phyloP scores from a whole-genome alignment of 306 rosid genomes.

The Parietaria judaica region DNA sequence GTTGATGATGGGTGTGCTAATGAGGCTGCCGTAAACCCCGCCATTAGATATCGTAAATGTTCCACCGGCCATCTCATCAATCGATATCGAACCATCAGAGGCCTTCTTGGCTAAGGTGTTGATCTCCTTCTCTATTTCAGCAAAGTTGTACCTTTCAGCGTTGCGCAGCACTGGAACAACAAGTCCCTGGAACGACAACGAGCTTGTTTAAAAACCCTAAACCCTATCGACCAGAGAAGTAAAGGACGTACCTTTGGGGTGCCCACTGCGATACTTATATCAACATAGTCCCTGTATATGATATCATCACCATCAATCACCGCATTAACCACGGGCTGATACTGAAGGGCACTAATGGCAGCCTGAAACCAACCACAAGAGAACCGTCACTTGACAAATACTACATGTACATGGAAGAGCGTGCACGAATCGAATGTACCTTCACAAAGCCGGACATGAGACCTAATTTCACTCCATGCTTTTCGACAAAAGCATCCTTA shows the following conservation, averaged over 20 bases:
- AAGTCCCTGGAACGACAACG: conserved; percentile 23
- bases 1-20: conserved; percentile 42
- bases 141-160: conserved; percentile 37
- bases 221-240: no score
- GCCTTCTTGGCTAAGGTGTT: conserved; percentile 48
- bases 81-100: conserved; percentile 36
- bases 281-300: conserved; percentile 52
- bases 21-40: conserved; percentile 45
- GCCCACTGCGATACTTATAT: conserved; percentile 57
- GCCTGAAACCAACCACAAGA: conserved; percentile 32
- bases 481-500: conserved; percentile 52
- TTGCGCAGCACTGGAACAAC: conserved; percentile 43
- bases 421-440: conserved; percentile 18
- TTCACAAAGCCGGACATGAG: conserved; percentile 58
- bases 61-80: conserved; percentile 52
- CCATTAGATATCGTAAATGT: conserved; percentile 45
- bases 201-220: no score
- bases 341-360: conserved; percentile 52
- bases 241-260: conserved; percentile 43
- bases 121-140: conserved; percentile 40
- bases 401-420: conserved; percentile 2
- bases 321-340: conserved; percentile 49
- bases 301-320: conserved; percentile 68
- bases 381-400: neutral
- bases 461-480: conserved; percentile 56